Evolutionary conservation across 2,329 filamentous ascomycete genomes (phyloP), one percentile per base, ranked within the genome.

Genomic region (Sporothrix luriei): DNA sequence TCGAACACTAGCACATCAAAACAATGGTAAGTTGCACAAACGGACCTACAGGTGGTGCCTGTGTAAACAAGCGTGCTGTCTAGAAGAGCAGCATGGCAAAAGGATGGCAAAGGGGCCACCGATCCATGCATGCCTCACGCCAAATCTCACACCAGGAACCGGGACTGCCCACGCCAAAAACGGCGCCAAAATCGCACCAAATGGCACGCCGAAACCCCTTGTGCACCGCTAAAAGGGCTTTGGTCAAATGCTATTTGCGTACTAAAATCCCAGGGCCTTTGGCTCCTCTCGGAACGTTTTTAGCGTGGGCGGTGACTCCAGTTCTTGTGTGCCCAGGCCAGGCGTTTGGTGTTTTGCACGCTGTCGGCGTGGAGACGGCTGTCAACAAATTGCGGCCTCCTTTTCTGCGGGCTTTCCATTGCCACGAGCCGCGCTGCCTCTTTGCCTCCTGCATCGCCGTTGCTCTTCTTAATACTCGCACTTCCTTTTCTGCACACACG

Each of bases 1-100:
- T 29, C 55, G 38, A 40, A 26, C 67, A 68, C 48, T 40, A 51
- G 48, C 67, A 62, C 29, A 33, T 49, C 61, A 64, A 61, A 43
- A 69, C 57, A 38, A 69, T 69, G 68, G 68, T 69, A 49, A 69
- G 68, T 69, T 54, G 66, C 66, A 59, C 66, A 59, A 24, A 48
- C 68, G 43, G 57, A 46, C n/a, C 68, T 48, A 55, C 57, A 24
- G 29, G 48, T 21, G 48, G 55, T 69, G 57, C 67, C 66, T n/a
- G 49, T 51, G 68, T 69, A 69, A 64, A 69, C 46, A 69, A 68
- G 29, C 13, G 33, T 51, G 19, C n/a, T n/a, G 38, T 38, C 38
- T 21, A 43, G 46, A 33, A 21, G 14, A 54, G 51, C 54, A 43
- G 19, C 51, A 33, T 38, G 26, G 11, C 51, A 21, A 43, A 54